Base-by-base conservation (phyloP, 192 early-diverging fungal species). In the Backusella circina region DNA sequence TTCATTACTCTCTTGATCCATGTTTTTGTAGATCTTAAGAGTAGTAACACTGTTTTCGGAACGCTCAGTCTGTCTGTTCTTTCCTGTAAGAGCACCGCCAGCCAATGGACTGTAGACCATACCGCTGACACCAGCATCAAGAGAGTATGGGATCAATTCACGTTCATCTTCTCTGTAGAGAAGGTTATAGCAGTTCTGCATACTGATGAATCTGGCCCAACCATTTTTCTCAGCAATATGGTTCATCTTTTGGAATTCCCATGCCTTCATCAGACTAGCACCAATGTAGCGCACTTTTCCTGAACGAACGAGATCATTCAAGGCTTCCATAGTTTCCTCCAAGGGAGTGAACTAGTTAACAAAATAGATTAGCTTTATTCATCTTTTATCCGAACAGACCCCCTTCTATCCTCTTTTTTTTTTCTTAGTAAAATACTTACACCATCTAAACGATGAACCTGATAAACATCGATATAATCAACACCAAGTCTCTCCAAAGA, bases 401-500 rank as follows among this genome's bases (percentile, higher is more conserved):
- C 38, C 7, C 30, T 28, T 61, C 6, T 30, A 26, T 26, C n/a
- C n/a, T n/a, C n/a, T n/a, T n/a, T n/a, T n/a, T n/a, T n/a, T n/a
- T n/a, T 64, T 30, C 21, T 30, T 1, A 64, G 8, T 13, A 64
- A 64, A 31, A 15, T 15, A 66, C 47, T 74, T 64, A 73, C 77
- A 35, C 18, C 26, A 64, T 74, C 93, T 10, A 90, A 91, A 15
- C 94, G 83, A 79, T 96, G 94, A 33, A 92, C 91, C 73, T 90
- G 90, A 39, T 93, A 82, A 35, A 94, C 77, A 82, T 94, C 88
- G 35, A 91, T 86, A 79, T 94, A 91, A 18, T 91, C 91, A n/a
- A 94, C 71, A 39, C 87, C 81, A 65, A 94, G 75, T 8, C 94
- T 85, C 47, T 87, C 84, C 37, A 93, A 83, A 16, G 86, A 90